Evolutionary conservation across 1,284 basidiomycete species (phyloP), one percentile per base, ranked within the genome.

Genomic region (Tranzscheliella williamsii): DNA sequence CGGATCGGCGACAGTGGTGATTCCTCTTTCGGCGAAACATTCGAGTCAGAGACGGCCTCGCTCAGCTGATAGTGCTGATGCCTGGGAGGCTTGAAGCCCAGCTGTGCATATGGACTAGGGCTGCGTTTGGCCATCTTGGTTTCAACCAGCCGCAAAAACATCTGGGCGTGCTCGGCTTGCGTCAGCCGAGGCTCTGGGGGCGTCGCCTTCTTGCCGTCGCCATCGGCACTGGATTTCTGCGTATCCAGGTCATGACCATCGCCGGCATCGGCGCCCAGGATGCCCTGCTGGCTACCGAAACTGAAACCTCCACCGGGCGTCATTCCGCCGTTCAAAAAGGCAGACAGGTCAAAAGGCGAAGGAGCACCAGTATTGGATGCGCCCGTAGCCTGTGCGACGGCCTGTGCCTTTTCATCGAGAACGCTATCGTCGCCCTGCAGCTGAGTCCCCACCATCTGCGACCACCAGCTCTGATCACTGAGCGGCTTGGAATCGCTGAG

Each of bases 391-490:
- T 60, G 56, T 1, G 68, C 68, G 16, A 73, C 68, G 3, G 63
- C 68, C 35, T 69, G 65, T 1, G 70, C 70, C 40, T 71, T 73
- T 30, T 73, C 70, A 40, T 73, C 70, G 32, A 73, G 63, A 29
- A 52, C 44, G 41, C 42, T 50, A 30, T 57, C 57, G 24, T 71
- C 68, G 21, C 51, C 48, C 13, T 65, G 66, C 38, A 71, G 42
- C 16, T 48, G 17, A 32, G 55, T 54, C 30, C 66, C 68, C 2
- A 66, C 66, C 20, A 67, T 64, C 33, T 54, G 54, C 0, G 67
- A 56, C 70, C 70, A 73, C 70, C 70, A 73, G 38, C 58, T 66
- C 46, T 67, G 68, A 30, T 71, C 64, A 13, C 55, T 49, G 4
- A 55, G 58, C 36, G 39, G 36, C 24, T 57, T 57, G 44, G 65